Base-by-base conservation (phyloP, 1,139 yeast genomes). In the Yamadazyma triangularis region DNA sequence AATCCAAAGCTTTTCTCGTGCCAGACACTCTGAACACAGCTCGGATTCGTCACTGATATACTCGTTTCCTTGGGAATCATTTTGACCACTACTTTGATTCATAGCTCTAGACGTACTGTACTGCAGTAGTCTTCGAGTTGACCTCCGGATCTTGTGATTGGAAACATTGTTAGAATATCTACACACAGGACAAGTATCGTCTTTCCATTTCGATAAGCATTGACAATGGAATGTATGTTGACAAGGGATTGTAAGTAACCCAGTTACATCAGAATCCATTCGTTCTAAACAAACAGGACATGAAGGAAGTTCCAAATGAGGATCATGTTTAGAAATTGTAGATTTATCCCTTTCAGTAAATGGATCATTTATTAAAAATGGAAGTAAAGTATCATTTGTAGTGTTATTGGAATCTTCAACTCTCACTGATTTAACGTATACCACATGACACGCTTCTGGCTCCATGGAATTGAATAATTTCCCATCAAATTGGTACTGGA, bases 211-310 rank as follows among this genome's bases (percentile, higher is more conserved):
- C 23, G 87, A 77, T 31, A 89, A 64, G 52, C 96, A 89, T 44
- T 76, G 85, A 46, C 95, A 88, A 53, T 89, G 96, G 56, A 87
- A 89, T 0, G 96, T 87, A 51, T 89, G 96, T 51, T 86, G 96
- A 42, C 96, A 89, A 0, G 93, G 87, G 29, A 86, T 88, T 0
- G 96, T 89, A 9, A 88, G 60, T 11, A 89, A 59, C 0, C 97
- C 97, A 0, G 95, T 80, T 4, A 83, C 67, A 15, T 74, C 73
- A 2, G 91, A 70, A 52, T 89, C 97, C 83, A 89, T 80, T 40
- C 95, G 64, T 47, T 89, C 97, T 15, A 89, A 62, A 50, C 97
- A 89, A 0, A 89, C 96, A 0, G 96, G 96, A 48, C 97, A 89
- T 0, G 94, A 83, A 0, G 97, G 96, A 13, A 89, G 63, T 50